Base-by-base conservation (phyloP, 2,329 filamentous ascomycete species). In the Colletotrichum filicis region DNA sequence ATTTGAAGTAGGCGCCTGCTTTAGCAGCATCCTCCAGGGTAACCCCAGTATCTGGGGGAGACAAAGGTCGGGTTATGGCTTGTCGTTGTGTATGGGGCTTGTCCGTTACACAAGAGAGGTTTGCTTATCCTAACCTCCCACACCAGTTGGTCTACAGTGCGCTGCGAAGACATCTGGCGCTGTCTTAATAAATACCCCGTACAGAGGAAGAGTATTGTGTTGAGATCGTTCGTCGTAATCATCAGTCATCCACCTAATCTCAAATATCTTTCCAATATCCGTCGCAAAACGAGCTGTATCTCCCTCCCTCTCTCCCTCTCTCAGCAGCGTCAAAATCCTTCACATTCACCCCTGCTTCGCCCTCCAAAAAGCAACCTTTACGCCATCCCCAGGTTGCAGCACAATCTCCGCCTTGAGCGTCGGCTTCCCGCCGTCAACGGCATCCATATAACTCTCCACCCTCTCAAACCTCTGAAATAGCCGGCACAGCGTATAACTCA, bases 381-480 rank as follows among this genome's bases (percentile, higher is more conserved):
- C 90, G 2, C 90, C 91, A 59, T 91, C 83, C 0, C 85, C 88
- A 0, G 91, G 91, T 76, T 87, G 86, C 76, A 92, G 76, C 49
- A 91, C 88, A 76, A 92, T 90, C 77, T 92, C 89, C 1, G 88
- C 81, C 84, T 88, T 90, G 74, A 92, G 82, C 64, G 79, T 80
- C 6, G 90, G 89, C 1, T 83, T 79, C 1, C 88, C 90, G 16
- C 86, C 86, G 76, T 91, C 89, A 49, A 90, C 77, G n/a, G 82
- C 80, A 8, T 80, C 75, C 89, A 91, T 91, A 76, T 86, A 83
- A 77, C 84, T 89, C 77, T 91, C 88, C 8, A 95, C 85, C 12
- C 86, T 82, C 67, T 91, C 90, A 79, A 93, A 97, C 28, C 88
- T 86, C 84, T 96, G 94, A 79, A 95, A 89, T 75, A 96, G 78